Evolutionary conservation across 208 protist species (phyloP), one percentile per base, ranked within the genome.

Genomic region (Naegleria gruberi): DNA sequence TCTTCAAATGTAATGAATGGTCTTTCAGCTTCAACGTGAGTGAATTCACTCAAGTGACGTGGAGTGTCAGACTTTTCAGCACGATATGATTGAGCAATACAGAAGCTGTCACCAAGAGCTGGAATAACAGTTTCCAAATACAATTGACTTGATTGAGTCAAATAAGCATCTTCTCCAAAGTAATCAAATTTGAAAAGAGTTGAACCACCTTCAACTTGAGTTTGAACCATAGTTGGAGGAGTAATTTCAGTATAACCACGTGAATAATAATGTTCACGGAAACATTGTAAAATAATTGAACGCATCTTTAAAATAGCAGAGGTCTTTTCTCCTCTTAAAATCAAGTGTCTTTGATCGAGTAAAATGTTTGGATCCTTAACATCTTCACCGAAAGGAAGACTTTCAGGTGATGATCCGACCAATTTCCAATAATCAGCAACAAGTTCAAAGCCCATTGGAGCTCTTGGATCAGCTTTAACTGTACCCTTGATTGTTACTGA

Each of bases 131-230:
- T 99, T 92, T 99, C 98, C 19, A 99, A 94, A 93, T 99, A 99
- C 4, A 99, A 96, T 95, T 99, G 99, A 40, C 97, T 99, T 5
- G 97, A 99, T 94, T 99, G 98, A 44, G 99, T 99, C 26, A 99
- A 93, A 92, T 98, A 99, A 5, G 98, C 98, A 77, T 94, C 96
- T 93, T 99, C 94, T 77, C 97, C 98, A 92, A 98, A 99, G 94
- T 99, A 99, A 90, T 90, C 92, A 10, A 99, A 90, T n/a, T 98
- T 97, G 92, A 99, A 99, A 12, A 99, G 93, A 15, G 97, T 99
- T 44, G 97, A 97, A 74, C 98, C 98, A 91, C 98, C 99, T 92
- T 99, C 99, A 92, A 96, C 97, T 92, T 98, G 96, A 30, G 97
- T 99, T 92, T 99, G 97, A 73, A 99, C 98, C 34, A 99, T 92